These are phyloP conservation scores for Cryptococcus hybrid DNA, from an alignment of 1,284 basidiomycete genomes.

Conservation along the genomic window DNA sequence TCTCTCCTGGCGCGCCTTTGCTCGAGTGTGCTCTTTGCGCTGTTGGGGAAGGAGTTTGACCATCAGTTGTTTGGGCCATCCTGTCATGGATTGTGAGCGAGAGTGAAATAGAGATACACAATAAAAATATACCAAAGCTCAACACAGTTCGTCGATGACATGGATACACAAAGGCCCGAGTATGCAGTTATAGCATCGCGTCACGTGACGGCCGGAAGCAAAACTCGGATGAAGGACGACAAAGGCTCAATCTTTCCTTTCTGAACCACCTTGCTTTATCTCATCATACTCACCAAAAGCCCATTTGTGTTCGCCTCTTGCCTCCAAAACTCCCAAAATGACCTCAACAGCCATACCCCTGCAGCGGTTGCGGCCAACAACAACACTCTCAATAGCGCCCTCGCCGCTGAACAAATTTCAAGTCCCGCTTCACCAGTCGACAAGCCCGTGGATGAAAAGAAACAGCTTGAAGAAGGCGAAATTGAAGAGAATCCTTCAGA, in stretches of 20 bases:
- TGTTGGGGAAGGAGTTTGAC: background rate
- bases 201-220: background rate
- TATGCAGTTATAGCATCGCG: background rate
- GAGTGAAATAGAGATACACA: too few species aligned
- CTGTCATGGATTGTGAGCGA: too few species aligned
- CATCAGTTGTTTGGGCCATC: too few species aligned
- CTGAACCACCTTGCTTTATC: background rate
- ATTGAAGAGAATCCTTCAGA: conserved; percentile 30
- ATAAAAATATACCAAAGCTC: too few species aligned
- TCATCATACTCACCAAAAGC: background rate
- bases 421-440: conserved; percentile 22
- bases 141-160: too few species aligned
- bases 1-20: conserved; percentile 36
- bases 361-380: conserved; percentile 31
- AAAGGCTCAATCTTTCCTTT: background rate
- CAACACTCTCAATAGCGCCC: conserved; percentile 33
- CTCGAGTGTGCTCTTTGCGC: conserved; percentile 11
- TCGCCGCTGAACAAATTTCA: conserved; percentile 35
- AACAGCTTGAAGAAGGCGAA: conserved; percentile 35
- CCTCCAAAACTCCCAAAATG: background rate
- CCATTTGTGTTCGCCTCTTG: background rate
- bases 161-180: background rate
- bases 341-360: conserved; percentile 28
- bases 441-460: conserved; percentile 4
- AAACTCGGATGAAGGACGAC: background rate